Evolutionary conservation across 805 yeast genomes (phyloP).

Genomic region (Zygosaccharomyces rouxii): DNA sequence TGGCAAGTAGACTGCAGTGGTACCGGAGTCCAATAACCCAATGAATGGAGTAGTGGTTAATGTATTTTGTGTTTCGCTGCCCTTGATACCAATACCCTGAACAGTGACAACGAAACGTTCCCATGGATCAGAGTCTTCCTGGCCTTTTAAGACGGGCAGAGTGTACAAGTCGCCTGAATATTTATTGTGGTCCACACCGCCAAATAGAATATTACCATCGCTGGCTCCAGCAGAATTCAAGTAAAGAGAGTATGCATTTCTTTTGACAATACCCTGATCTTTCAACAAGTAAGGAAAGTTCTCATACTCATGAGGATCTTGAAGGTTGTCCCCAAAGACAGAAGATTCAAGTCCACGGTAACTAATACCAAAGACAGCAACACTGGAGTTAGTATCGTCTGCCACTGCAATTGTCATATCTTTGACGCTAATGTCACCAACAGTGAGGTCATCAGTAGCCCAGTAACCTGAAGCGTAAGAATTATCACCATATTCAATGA

Average conservation of each 20-base stretch:
- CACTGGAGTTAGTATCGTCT: slow-evolving; percentile 34
- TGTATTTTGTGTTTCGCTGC: slow-evolving; percentile 27
- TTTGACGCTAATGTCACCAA: slow-evolving; percentile 47
- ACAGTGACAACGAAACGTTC: slow-evolving; percentile 34
- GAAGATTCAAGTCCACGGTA: slow-evolving; percentile 33
- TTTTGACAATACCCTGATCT: slow-evolving; percentile 39
- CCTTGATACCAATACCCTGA: slow-evolving; percentile 28
- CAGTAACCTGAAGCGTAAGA: slow-evolving; percentile 48
- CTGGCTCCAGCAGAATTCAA: slow-evolving; percentile 31
- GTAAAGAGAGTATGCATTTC: slow-evolving; percentile 45
- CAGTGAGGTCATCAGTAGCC: slow-evolving; percentile 41
- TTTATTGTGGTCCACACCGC: slow-evolving; percentile 50
- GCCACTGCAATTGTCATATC: slow-evolving; percentile 32
- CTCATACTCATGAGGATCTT: slow-evolving; percentile 16
- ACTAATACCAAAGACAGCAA: slow-evolving; percentile 17
- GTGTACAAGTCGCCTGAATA: slow-evolving; percentile 41
- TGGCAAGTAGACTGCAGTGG: slow-evolving; percentile 40
- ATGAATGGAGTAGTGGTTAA: slow-evolving; percentile 21
- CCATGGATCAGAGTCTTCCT: slow-evolving; percentile 21
- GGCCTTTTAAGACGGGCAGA: slow-evolving; percentile 17
- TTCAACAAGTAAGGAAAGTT: slow-evolving; percentile 34
- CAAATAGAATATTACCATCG: slow-evolving; percentile 41
- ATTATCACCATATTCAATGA: slow-evolving; percentile 49
- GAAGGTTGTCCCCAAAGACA: slow-evolving; percentile 26
- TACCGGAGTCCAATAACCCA: slow-evolving; percentile 39